Evolutionary conservation across 2,329 filamentous ascomycete genomes (phyloP), one percentile per base, ranked within the genome.

Genomic region (Metarhizium sp.): DNA sequence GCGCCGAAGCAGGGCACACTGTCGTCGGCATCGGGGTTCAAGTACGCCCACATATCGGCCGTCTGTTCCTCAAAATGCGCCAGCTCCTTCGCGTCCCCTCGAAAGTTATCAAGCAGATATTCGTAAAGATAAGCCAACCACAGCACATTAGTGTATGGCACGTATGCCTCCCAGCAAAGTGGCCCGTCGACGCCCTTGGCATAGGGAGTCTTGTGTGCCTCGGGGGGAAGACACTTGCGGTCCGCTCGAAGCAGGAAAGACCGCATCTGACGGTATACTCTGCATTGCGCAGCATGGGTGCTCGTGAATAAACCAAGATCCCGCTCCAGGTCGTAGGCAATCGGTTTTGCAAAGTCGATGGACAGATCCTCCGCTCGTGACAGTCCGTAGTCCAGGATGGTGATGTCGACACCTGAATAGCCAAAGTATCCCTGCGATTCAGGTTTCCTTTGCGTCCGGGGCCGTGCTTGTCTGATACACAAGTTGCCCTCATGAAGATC

Each of bases 401-500:
- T 86, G 50, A 86, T 79, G 55, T 85, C 80, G 4, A 85, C 70
- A 1, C 81, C 82, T 0, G 82, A 85, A 60, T 74, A 78, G 32
- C 82, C 82, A 65, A 83, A 83, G 51, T 73, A 70, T 2, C 72
- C 68, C 0, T 53, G 59, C 3, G 67, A 64, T 14, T 62, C 62
- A 47, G 67, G 59, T 4, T 66, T 65, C 38, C 66, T 67, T 2
- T 68, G 61, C 8, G 63, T 63, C 0, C 73, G 62, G 2, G 72
- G 61, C 2, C 69, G 64, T 1, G 71, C 67, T 53, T 73, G 75
- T 3, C 76, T 74, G 50, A 86, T 74, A 59, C 83, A 86, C 16
- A 86, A 67, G 59, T 86, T 86, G 4, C 82, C 82, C 59, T 86
- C 82, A 60, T 86, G 83, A 4, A 86, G 71, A 61, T 86, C 83